phyloP scores from a whole-genome alignment of 805 yeast species.

The Kuraishia molischiana region DNA sequence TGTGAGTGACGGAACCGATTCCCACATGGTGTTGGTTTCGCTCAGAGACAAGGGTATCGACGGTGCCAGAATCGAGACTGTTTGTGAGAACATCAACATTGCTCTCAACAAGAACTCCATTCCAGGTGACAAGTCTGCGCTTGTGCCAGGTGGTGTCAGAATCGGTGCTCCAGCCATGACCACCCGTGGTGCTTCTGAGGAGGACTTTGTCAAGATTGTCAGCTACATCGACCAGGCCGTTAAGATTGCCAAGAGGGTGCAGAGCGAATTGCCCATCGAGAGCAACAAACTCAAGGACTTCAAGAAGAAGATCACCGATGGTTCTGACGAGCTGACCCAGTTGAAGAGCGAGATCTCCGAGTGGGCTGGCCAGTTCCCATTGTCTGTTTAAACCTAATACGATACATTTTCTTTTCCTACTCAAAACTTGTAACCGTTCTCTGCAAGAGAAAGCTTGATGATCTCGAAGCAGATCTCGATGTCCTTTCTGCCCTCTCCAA shows the following conservation, averaged over 20 bases:
- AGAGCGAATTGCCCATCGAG: conserved; percentile 74
- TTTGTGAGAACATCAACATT: conserved; percentile 88
- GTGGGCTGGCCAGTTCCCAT: conserved; percentile 89
- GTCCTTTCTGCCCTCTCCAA: conserved; percentile 44
- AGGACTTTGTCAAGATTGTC: conserved; percentile 74
- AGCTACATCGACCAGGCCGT: conserved; percentile 76
- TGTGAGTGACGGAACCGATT: conserved; percentile 93
- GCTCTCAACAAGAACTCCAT: conserved; percentile 96
- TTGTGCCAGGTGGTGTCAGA: conserved; percentile 95
- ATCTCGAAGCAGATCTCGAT: conserved; percentile 38
- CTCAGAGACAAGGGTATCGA: conserved; percentile 86
- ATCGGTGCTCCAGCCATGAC: conserved; percentile 99
- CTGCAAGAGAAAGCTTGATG: conserved; percentile 31
- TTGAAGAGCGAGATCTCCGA: conserved; percentile 71
- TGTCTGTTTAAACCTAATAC: conserved; percentile 33
- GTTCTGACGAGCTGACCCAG: conserved; percentile 55
- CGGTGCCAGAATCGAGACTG: conserved; percentile 95
- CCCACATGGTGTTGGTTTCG: conserved; percentile 90
- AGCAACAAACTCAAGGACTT: conserved; percentile 95
- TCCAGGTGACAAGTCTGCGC: conserved; percentile 95
- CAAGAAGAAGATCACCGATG: conserved; percentile 70
- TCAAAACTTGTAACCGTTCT: conserved; percentile 26
- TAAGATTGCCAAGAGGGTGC: conserved; percentile 63
- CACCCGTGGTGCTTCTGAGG: conserved; percentile 89
- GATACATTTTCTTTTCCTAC: conserved; percentile 4